Evolutionary conservation across 768 basidiomycete species (phyloP).

Genomic region (Pulveroboletus ravenelii): DNA sequence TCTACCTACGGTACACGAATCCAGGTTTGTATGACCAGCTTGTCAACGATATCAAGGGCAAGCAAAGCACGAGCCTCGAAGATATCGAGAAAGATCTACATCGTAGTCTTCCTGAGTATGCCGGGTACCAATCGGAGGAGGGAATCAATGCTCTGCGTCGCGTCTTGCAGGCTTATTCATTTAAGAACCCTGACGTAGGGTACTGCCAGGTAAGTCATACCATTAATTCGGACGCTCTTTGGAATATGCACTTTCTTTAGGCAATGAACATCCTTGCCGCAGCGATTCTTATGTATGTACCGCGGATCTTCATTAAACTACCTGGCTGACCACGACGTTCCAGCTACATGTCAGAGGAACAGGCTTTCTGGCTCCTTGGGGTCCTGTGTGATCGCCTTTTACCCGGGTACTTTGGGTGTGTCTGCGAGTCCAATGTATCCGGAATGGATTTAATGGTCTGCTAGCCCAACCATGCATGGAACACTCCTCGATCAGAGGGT

Average conservation of each 20-base stretch:
- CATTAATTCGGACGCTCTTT: background rate
- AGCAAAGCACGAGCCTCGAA: slow-evolving; percentile 84
- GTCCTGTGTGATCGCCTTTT: slow-evolving; percentile 91
- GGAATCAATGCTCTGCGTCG: slow-evolving; percentile 82
- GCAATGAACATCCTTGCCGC: slow-evolving; percentile 98
- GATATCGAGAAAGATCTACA: slow-evolving; percentile 99
- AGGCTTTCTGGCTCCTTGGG: slow-evolving; percentile 95
- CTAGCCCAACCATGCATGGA: slow-evolving; percentile 95
- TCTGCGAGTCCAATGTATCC: background rate
- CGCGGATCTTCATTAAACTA: background rate
- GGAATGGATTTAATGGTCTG: slow-evolving; percentile 3
- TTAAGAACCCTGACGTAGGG: slow-evolving; percentile 90
- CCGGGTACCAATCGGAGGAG: slow-evolving; percentile 87
- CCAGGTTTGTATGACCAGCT: slow-evolving; percentile 78
- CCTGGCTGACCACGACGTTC: slow-evolving; percentile 6
- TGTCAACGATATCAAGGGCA: slow-evolving; percentile 71
- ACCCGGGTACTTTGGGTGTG: slow-evolving; percentile 95
- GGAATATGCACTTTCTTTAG: slow-evolving; percentile 32
- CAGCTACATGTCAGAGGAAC: slow-evolving; percentile 99
- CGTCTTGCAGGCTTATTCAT: slow-evolving; percentile 93
- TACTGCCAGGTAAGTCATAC: slow-evolving; percentile 73
- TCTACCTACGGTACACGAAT: slow-evolving; percentile 84
- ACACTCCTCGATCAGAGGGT: slow-evolving; percentile 98
- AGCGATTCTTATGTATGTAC: slow-evolving; percentile 80
- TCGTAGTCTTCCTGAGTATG: slow-evolving; percentile 92